Evolutionary conservation across 1,284 basidiomycete genomes (phyloP).

Genomic region (Ustilago esculenta): DNA sequence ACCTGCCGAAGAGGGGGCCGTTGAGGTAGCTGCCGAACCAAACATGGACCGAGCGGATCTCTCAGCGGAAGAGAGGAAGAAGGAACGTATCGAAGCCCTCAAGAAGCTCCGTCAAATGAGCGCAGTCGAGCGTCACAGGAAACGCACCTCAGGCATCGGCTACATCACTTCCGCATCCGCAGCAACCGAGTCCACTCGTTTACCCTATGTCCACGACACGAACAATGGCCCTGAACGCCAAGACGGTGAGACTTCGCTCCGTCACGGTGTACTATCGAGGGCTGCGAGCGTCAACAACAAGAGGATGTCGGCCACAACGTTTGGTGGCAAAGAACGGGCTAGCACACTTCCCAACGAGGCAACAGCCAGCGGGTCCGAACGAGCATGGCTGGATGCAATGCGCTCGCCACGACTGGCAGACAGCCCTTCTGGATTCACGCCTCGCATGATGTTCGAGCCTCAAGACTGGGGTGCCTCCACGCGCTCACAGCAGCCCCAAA

Average conservation of each 20-base stretch:
- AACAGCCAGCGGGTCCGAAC: conserved; percentile 12
- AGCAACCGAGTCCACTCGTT: conserved; percentile 8
- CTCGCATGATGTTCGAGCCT: conserved; percentile 43
- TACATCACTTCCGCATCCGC: conserved; percentile 33
- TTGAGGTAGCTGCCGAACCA: not conserved
- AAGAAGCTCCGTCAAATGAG: conserved; percentile 43
- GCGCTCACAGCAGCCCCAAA: conserved; percentile 4
- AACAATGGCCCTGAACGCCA: conserved; percentile 3
- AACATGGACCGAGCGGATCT: conserved; percentile 16
- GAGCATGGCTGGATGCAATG: conserved; percentile 39
- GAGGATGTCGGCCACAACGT: conserved; percentile 34
- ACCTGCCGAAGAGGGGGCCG: conserved; percentile 3
- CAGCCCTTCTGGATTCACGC: conserved; percentile 51
- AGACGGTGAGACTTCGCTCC: not conserved
- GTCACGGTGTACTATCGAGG: conserved; percentile 23
- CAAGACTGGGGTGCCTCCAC: conserved; percentile 21
- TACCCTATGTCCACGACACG: conserved; percentile 18
- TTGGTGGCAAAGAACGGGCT: conserved; percentile 38
- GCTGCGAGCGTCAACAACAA: conserved; percentile 22
- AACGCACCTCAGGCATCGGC: conserved; percentile 42
- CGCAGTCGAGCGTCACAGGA: conserved; percentile 39
- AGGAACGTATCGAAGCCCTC: conserved; percentile 39
- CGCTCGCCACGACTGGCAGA: conserved; percentile 42
- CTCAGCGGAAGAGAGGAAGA: conserved; percentile 38
- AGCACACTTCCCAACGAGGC: conserved; percentile 3